Evolutionary conservation across 2,329 filamentous ascomycete genomes (phyloP).

Genomic region (Penicillium fuscoglaucum): DNA sequence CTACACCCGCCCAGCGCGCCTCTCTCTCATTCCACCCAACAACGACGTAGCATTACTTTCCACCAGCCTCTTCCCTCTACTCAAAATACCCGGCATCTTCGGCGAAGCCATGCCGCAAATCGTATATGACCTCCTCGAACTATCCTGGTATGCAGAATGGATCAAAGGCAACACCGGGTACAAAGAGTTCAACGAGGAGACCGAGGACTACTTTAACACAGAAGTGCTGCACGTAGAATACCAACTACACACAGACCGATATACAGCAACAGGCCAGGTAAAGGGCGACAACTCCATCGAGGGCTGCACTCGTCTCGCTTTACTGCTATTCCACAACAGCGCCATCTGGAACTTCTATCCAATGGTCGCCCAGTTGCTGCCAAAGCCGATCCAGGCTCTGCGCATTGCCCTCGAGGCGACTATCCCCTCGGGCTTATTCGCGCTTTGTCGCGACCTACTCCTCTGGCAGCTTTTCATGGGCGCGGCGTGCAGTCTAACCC

Average conservation of each 20-base stretch:
- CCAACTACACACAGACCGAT: conserved; percentile 40
- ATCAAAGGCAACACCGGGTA: conserved; percentile 33
- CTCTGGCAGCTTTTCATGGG: conserved; percentile 42
- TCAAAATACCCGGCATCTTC: conserved; percentile 39
- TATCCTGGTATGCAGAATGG: conserved; percentile 41
- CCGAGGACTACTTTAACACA: conserved; percentile 43
- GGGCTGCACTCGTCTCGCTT: conserved; percentile 40
- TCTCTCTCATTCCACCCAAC: conserved; percentile 33
- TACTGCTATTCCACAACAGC: conserved; percentile 42
- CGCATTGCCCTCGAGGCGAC: conserved; percentile 36
- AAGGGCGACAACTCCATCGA: conserved; percentile 41
- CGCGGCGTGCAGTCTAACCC: conserved; percentile 31
- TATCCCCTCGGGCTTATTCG: conserved; percentile 35
- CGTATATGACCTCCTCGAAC: conserved; percentile 38
- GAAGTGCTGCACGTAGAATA: conserved; percentile 43
- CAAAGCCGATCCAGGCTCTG: conserved; percentile 36
- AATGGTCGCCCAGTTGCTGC: conserved; percentile 35
- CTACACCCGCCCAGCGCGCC: conserved; percentile 32
- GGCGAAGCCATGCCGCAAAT: conserved; percentile 31
- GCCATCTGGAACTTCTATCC: conserved; percentile 44
- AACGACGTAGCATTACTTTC: conserved; percentile 34
- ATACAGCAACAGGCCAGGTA: conserved; percentile 32
- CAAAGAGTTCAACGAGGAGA: conserved; percentile 36
- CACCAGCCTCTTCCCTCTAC: conserved; percentile 35
- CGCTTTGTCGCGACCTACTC: conserved; percentile 35